phyloP scores from a whole-genome alignment of 2,329 filamentous ascomycete species.

The Trichoderma atroviride region DNA sequence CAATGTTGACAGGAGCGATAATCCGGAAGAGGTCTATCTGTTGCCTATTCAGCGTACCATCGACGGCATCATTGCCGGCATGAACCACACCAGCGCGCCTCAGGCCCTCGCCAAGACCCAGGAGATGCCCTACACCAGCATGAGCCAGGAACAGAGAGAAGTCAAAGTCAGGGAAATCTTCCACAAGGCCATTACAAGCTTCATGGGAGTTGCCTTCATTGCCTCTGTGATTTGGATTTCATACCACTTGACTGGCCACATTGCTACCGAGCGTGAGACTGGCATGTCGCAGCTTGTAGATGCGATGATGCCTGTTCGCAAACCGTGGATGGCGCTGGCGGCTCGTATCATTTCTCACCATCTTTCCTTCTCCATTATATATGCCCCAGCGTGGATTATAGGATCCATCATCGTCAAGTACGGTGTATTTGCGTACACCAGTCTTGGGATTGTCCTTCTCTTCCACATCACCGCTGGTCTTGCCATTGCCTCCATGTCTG shows the following conservation, averaged over 20 bases:
- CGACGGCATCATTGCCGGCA: slow-evolving; percentile 68
- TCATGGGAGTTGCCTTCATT: slow-evolving; percentile 77
- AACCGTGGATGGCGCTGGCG: slow-evolving; percentile 74
- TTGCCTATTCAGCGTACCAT: slow-evolving; percentile 79
- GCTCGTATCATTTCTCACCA: slow-evolving; percentile 80
- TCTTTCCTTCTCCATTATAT: slow-evolving; percentile 76
- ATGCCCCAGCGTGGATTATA: slow-evolving; percentile 80
- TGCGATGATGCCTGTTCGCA: slow-evolving; percentile 81
- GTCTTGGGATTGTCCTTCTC: slow-evolving; percentile 66
- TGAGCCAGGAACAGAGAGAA: slow-evolving; percentile 68
- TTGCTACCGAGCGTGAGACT: slow-evolving; percentile 81
- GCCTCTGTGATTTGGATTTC: slow-evolving; percentile 78
- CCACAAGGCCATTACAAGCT: slow-evolving; percentile 71
- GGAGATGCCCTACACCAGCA: slow-evolving; percentile 76
- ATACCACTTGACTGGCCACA: slow-evolving; percentile 84
- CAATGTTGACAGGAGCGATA: slow-evolving; percentile 63
- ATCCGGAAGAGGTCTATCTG: slow-evolving; percentile 76
- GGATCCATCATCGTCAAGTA: slow-evolving; percentile 66
- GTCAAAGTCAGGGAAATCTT: slow-evolving; percentile 68
- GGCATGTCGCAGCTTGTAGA: slow-evolving; percentile 89
- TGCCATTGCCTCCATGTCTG: slow-evolving; percentile 75
- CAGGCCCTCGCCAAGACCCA: slow-evolving; percentile 46
- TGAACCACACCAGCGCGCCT: slow-evolving; percentile 47
- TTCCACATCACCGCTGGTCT: slow-evolving; percentile 78
- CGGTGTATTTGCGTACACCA: slow-evolving; percentile 68